Evolutionary conservation across 495 filamentous ascomycete species (phyloP), one percentile per base, ranked within the genome.

Genomic region (Geoglossum glabrum): DNA sequence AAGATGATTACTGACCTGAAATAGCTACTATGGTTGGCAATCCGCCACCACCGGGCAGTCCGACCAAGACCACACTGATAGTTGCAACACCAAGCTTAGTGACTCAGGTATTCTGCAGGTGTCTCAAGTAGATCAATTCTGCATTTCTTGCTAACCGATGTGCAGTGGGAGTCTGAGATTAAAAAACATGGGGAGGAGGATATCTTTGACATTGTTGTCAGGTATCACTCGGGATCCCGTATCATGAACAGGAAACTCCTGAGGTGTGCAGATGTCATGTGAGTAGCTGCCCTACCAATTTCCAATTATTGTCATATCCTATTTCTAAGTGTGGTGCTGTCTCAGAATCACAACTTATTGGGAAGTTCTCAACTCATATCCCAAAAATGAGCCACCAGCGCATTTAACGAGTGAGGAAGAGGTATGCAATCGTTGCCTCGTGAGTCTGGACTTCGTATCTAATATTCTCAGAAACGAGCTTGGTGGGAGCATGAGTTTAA

Each of bases 11-110:
- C 36, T 40, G 13, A 40, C 36, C 2, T 40, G 7, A 40, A 17
- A 7, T 40, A 30, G 57, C 57, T 6, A 21, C 30, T 1, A 59
- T 59, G 49, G 27, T 59, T 10, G 19, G 50, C 27, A 58, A 59
- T 59, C 57, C 56, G 15, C 50, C 57, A 0, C 26, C 58, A 13
- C 49, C 13, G 13, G 13, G 13, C 17, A 2, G 8, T 23, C 2
- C 11, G n/a, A 13, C 27, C 23, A 59, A 59, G 56, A 59, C 49
- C 3, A 57, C 50, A 3, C 55, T 59, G 3, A 26, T 59, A 0
- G 56, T 58, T n/a, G 56, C 47, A 21, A 34, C 56, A 57, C 34
- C 45, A 30, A 49, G 13, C n/a, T 27, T 27, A 4, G 19, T 26
- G 8, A 23, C 36, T 40, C 36, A 40, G 36, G 36, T 40, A 40